These are phyloP conservation scores for Penicillium coffeae DNA, from an alignment of 495 filamentous ascomycete genomes.

Conservation along the genomic window DNA sequence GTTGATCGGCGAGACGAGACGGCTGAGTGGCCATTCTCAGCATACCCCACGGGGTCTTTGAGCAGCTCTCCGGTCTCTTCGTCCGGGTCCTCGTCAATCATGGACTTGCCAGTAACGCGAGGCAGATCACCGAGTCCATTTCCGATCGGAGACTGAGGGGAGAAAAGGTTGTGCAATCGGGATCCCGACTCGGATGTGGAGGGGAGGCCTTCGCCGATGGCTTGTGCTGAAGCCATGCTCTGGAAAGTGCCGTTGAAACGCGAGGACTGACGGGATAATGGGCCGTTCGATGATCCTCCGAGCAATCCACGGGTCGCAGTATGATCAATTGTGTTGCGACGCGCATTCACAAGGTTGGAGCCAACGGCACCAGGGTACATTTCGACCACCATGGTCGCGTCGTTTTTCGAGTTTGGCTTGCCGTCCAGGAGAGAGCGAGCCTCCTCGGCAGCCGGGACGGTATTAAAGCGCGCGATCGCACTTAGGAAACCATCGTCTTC, in stretches of 20 bases:
- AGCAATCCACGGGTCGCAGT: slow-evolving; percentile 46
- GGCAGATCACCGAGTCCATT: slow-evolving; percentile 67
- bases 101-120: slow-evolving; percentile 71
- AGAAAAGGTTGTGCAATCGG: slow-evolving; percentile 72
- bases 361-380: slow-evolving; percentile 51
- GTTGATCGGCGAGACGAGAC: slow-evolving; percentile 60
- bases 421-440: slow-evolving; percentile 74
- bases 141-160: slow-evolving; percentile 77
- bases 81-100: slow-evolving; percentile 81
- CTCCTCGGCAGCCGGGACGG: slow-evolving; percentile 67
- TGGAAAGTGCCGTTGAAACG: slow-evolving; percentile 79
- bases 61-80: slow-evolving; percentile 83
- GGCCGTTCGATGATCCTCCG: slow-evolving; percentile 54
- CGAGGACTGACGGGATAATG: slow-evolving; percentile 62
- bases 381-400: slow-evolving; percentile 77
- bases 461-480: slow-evolving; percentile 73
- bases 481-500: slow-evolving; percentile 70
- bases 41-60: slow-evolving; percentile 80
- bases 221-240: slow-evolving; percentile 54
- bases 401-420: slow-evolving; percentile 69
- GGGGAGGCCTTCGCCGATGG: slow-evolving; percentile 52
- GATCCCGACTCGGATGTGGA: slow-evolving; percentile 56
- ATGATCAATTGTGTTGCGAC: slow-evolving; percentile 62
- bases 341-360: slow-evolving; percentile 32
- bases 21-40: slow-evolving; percentile 64